phyloP scores from a whole-genome alignment of 352 stramenopile genomes.

The Globisporangium uncinulatum region DNA sequence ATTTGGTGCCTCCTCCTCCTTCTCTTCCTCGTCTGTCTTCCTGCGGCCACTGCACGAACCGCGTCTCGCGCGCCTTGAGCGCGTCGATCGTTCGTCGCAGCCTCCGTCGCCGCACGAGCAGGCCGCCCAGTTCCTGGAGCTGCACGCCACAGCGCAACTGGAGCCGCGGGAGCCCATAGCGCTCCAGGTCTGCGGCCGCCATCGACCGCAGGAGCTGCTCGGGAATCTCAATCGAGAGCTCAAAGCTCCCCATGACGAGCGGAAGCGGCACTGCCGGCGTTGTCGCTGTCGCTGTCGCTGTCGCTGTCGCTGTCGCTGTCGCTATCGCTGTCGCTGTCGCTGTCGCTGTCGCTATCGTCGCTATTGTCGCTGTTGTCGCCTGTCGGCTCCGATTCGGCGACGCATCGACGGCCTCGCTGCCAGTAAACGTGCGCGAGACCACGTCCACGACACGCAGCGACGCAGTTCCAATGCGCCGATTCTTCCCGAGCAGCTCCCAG shows the following conservation, averaged over 20 bases:
- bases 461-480: constrained; percentile 40
- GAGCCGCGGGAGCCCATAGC: constrained; percentile 47
- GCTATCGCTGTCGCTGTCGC: not conserved
- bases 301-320: not conserved
- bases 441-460: constrained; percentile 39
- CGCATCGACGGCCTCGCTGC: constrained; percentile 3
- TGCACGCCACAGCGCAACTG: constrained; percentile 47
- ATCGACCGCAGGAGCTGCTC: constrained; percentile 36
- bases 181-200: constrained; percentile 26
- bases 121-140: constrained; percentile 32
- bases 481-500: constrained; percentile 42
- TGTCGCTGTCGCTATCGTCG: not conserved
- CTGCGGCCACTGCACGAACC: constrained; percentile 43
- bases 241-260: constrained; percentile 51
- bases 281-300: not conserved
- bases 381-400: constrained; percentile 2
- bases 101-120: constrained; percentile 36
- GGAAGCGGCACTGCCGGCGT: constrained; percentile 1
- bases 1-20: constrained; percentile 16
- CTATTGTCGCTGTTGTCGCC: not conserved
- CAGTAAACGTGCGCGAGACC: constrained; percentile 24
- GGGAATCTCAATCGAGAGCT: constrained; percentile 58
- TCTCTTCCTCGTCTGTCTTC: not conserved
- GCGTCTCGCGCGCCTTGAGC: constrained; percentile 36
- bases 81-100: constrained; percentile 28